Conservation (phyloP, 805 yeast genomes). For the Kurtzmaniella fragi region DNA sequence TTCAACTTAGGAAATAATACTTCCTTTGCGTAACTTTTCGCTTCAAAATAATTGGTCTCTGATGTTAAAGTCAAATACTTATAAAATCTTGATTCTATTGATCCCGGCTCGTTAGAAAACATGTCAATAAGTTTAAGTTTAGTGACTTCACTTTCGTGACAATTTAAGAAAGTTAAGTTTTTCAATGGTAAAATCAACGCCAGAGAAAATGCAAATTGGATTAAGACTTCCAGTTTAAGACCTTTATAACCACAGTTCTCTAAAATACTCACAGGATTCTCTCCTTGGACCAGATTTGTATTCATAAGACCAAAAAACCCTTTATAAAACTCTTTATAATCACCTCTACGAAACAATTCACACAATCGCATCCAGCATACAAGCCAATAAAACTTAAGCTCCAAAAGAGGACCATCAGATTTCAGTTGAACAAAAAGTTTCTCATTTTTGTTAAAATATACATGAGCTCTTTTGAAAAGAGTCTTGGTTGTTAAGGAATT, state of each 20-base stretch:
- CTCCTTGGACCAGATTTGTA: slow-evolving; percentile 2
- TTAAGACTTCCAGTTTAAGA: slow-evolving; percentile 15
- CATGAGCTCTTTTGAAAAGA: slow-evolving; percentile 17
- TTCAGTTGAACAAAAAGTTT: slow-evolving; percentile 7
- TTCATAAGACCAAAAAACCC: slow-evolving; percentile 15
- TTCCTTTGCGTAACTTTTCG: slow-evolving; percentile 7
- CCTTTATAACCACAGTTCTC: background rate
- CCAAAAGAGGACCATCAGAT: slow-evolving; percentile 6
- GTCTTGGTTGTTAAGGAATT: slow-evolving; percentile 2
- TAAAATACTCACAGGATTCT: background rate
- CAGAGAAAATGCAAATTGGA: slow-evolving; percentile 19
- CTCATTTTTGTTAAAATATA: slow-evolving; percentile 19
- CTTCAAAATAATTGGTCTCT: slow-evolving; percentile 13
- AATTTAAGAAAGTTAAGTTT: slow-evolving; percentile 18
- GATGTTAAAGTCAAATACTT: slow-evolving; percentile 5
- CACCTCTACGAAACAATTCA: slow-evolving; percentile 19
- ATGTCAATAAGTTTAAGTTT: slow-evolving; percentile 11
- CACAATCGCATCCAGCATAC: slow-evolving; percentile 17
- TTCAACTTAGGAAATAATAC: slow-evolving; percentile 7
- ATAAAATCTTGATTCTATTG: background rate
- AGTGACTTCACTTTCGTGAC: slow-evolving; percentile 9
- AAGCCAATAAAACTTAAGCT: slow-evolving; percentile 17
- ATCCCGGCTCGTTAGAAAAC: slow-evolving; percentile 6
- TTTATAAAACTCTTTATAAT: slow-evolving; percentile 18
- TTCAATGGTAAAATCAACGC: slow-evolving; percentile 26